A percentile compares a stretch with the other conserved stretches of the same genome.
Evolutionary conservation across 192 early-diverging fungal species (phyloP).

Genomic region (Rhizophlyctis rosea): DNA sequence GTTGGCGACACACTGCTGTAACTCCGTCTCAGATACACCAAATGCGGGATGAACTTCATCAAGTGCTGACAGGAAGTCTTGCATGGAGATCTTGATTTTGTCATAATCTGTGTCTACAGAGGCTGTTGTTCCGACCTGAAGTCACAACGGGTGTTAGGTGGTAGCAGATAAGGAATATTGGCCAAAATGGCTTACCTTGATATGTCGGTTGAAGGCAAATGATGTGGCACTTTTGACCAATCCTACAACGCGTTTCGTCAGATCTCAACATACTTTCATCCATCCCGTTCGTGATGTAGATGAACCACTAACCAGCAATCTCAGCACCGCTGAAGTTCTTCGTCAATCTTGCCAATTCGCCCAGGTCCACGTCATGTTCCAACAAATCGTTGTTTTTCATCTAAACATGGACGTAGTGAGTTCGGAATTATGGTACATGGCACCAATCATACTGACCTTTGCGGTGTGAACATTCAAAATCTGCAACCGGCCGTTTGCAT

Average conservation of each 20-base stretch:
- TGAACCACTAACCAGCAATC: conserved; percentile 64
- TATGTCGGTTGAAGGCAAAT: conserved; percentile 93
- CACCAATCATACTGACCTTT: conserved; percentile 49
- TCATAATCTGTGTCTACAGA: conserved; percentile 81
- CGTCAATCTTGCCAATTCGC: conserved; percentile 80
- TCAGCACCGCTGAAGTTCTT: conserved; percentile 99
- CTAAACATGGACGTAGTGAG: conserved; percentile 44
- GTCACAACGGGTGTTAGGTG: no score
- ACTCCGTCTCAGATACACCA: conserved; percentile 88
- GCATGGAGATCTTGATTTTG: conserved; percentile 78
- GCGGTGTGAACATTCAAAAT: conserved; percentile 95
- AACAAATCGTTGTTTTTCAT: conserved; percentile 79
- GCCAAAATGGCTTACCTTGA: conserved; percentile 55
- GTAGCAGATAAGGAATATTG: no score
- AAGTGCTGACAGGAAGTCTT: conserved; percentile 85
- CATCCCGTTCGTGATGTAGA: not conserved
- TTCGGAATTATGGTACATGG: not conserved
- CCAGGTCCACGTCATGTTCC: conserved; percentile 75
- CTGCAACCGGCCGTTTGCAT: conserved; percentile 87
- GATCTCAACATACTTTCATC: not conserved
- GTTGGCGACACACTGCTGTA: conserved; percentile 80
- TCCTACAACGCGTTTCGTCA: conserved; percentile 32
- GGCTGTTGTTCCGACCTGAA: conserved; percentile 68
- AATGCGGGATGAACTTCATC: conserved; percentile 93
- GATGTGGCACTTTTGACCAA: conserved; percentile 89